Evolutionary conservation across 208 protist genomes (phyloP), one percentile per base, ranked within the genome.

Genomic region (Naegleria lovaniensis): DNA sequence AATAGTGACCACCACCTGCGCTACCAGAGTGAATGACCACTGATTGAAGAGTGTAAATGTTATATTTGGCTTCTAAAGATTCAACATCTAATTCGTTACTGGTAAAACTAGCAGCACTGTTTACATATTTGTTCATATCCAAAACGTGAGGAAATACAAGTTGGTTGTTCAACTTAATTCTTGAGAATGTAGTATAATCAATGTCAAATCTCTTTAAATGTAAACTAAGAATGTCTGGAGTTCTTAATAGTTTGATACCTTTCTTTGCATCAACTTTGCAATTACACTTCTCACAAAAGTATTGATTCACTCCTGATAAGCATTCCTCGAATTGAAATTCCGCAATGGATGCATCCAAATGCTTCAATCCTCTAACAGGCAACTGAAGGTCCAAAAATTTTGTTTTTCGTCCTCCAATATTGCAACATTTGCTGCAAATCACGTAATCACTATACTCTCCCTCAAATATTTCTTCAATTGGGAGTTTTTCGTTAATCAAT

Each of bases 181-280:
- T 58, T 5, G 6, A 7, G 7, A 67, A 36, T 29, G 85, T 67
- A 6, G n/a, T 16, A 19, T 67, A 89, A 67, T 89, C 48, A 39
- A 89, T 40, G 39, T 89, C 48, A 39, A 89, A 89, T 67, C 85
- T 55, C 29, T 89, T 89, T 16, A 89, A 39, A 39, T 89, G 85
- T 29, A 89, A 40, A 25, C 29, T 67, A 11, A 89, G n/a, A 67
- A 89, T 39, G n/a, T 89, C 48, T 3, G 85, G 85, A 29, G 59
- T 39, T 22, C 6, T 55, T 75, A 22, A 22, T n/a, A 89, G 5
- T 33, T n/a, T 89, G 0, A 33, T 40, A 40, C 85, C 43, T 67
- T 89, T 89, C 22, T 40, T 36, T 29, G 85, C 85, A 39, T 89
- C 48, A 0, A 25, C n/a, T 36, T 89, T 67, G 6, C 59, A 25